These are phyloP conservation scores for Saccharomyces hybrid DNA, from an alignment of 1,139 yeast species.

Conservation along the genomic window DNA sequence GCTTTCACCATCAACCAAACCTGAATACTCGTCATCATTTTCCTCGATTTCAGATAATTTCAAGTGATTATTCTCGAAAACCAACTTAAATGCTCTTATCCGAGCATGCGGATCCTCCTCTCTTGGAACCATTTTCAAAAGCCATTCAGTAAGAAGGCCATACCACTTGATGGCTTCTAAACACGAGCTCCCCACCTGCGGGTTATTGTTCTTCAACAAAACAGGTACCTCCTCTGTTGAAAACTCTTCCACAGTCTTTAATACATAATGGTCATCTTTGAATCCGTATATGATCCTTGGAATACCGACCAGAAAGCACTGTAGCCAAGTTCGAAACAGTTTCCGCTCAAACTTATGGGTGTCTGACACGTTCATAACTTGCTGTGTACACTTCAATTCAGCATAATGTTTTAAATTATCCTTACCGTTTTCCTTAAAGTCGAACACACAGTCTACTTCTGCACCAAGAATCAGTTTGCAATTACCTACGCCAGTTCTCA, in stretches of 20 bases:
- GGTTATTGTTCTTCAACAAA: slow-evolving; percentile 37
- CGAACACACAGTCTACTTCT: slow-evolving; percentile 86
- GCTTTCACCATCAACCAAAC: slow-evolving; percentile 31
- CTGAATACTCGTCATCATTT: slow-evolving; percentile 27
- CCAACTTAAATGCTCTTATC: slow-evolving; percentile 40
- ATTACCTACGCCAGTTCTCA: slow-evolving; percentile 75
- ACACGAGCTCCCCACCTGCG: slow-evolving; percentile 50
- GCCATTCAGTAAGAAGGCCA: slow-evolving; percentile 78
- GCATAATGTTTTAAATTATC: slow-evolving; percentile 65
- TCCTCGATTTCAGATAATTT: slow-evolving; percentile 35
- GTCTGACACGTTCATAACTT: slow-evolving; percentile 37
- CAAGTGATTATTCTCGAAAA: slow-evolving; percentile 37
- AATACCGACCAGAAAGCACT: slow-evolving; percentile 80
- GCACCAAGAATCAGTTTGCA: slow-evolving; percentile 70
- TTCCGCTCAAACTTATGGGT: slow-evolving; percentile 55
- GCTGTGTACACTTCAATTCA: slow-evolving; percentile 70
- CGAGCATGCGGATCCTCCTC: slow-evolving; percentile 33
- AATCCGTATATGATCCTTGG: slow-evolving; percentile 77
- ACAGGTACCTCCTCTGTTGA: slow-evolving; percentile 74
- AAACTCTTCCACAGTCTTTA: slow-evolving; percentile 65
- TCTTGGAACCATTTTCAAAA: slow-evolving; percentile 47
- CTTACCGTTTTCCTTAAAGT: slow-evolving; percentile 52
- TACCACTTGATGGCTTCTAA: slow-evolving; percentile 77
- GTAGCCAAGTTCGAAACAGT: slow-evolving; percentile 82
- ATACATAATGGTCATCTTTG: slow-evolving; percentile 60